Evolutionary conservation across 306 rosid genomes (phyloP).

Genomic region (Purshia tridentata): DNA sequence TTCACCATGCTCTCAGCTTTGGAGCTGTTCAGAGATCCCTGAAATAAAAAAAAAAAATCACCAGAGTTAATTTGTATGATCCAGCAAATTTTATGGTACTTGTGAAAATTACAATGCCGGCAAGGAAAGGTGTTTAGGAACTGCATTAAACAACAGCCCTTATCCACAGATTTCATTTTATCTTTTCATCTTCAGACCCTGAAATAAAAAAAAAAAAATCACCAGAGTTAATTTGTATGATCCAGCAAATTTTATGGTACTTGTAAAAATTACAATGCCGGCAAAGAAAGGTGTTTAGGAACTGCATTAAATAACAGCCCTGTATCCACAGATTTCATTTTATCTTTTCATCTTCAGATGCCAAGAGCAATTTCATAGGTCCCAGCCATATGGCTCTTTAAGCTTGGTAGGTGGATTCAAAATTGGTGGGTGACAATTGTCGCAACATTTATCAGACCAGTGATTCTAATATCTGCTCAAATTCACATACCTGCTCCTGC

Average conservation of each 20-base stretch:
- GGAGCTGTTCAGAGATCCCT: conserved; percentile 89
- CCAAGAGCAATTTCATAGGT: neutral
- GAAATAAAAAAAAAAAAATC: conserved; percentile 24
- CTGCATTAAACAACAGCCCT: neutral
- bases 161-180: no score
- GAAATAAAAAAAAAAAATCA: conserved; percentile 23
- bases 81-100: neutral
- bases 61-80: neutral
- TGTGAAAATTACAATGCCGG: neutral
- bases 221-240: neutral
- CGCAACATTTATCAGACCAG: conserved; percentile 3
- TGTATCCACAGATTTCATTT: neutral
- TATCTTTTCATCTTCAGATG: neutral
- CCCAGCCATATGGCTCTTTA: conserved; percentile 2
- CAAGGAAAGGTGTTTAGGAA: neutral
- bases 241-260: neutral
- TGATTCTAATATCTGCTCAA: neutral
- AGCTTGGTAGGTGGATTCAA: neutral
- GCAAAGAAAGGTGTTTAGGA: neutral
- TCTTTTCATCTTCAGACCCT: conserved; percentile 94
- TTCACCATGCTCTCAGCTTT: conserved; percentile 91
- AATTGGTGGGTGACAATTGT: conserved; percentile 17
- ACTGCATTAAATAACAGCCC: neutral
- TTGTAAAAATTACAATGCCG: neutral
- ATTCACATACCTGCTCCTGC: conserved; percentile 68